Evolutionary conservation across 768 basidiomycete species (phyloP).

Genomic region (Mycena epipterygia): DNA sequence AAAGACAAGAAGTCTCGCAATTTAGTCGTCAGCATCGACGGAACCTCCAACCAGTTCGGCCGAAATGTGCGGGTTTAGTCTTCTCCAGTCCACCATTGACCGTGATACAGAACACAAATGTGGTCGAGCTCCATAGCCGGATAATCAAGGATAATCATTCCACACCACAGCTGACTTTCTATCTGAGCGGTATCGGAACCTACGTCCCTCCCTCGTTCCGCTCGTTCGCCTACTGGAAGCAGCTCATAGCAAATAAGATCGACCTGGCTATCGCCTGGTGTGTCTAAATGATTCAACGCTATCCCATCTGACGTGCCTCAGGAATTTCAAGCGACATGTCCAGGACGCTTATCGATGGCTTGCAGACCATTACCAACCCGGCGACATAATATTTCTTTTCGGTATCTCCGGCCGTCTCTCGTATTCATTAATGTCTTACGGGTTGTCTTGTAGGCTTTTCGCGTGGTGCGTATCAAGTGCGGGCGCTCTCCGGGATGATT

Average conservation of each 20-base stretch:
- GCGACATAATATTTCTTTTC: constrained; percentile 16
- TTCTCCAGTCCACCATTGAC: neutral
- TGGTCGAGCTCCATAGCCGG: constrained; percentile 46
- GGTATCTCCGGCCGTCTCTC: neutral
- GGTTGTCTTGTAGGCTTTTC: constrained; percentile 8
- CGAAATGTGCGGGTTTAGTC: constrained; percentile 39
- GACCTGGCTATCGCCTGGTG: constrained; percentile 15
- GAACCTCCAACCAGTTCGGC: constrained; percentile 57
- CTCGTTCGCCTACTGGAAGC: neutral
- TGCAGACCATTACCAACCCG: constrained; percentile 5
- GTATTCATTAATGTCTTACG: no score
- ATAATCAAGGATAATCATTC: constrained; percentile 32
- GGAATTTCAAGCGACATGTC: constrained; percentile 9
- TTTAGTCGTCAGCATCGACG: constrained; percentile 55
- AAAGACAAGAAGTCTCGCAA: no score
- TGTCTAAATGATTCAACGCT: neutral
- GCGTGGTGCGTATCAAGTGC: constrained; percentile 14
- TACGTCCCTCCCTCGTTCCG: neutral
- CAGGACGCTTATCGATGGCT: constrained; percentile 11
- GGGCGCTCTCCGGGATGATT: constrained; percentile 15
- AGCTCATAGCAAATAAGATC: neutral
- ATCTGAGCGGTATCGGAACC: constrained; percentile 19
- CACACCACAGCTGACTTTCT: constrained; percentile 3
- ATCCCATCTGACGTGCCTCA: neutral
- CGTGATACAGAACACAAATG: constrained; percentile 48